A percentile compares a stretch with the other conserved stretches of the same genome.
These are phyloP conservation scores for Mortierella hygrophila DNA, from an alignment of 192 early-diverging fungal genomes.

Conservation along the genomic window DNA sequence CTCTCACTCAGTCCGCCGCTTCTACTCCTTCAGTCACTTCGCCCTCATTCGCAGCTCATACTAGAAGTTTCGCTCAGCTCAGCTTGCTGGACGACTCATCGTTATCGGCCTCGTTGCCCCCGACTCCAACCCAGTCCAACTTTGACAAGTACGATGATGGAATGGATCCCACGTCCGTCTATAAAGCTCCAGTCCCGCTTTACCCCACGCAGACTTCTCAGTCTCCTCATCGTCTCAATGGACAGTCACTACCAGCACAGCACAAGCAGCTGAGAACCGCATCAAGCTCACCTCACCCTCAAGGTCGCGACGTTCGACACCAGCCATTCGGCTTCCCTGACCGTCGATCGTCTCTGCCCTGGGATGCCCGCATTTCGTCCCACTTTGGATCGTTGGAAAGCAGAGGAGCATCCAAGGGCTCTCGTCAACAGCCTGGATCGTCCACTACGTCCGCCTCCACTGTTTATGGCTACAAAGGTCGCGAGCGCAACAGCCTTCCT, in stretches of 20 bases:
- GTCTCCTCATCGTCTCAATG: background rate
- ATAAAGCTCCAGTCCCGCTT: background rate
- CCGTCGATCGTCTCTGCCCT: slow-evolving; percentile 29
- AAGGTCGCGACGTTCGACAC: background rate
- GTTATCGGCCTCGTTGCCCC: slow-evolving; percentile 1
- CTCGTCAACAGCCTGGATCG: background rate
- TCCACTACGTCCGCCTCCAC: background rate
- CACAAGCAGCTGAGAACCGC: slow-evolving; percentile 17
- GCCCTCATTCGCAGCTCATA: background rate
- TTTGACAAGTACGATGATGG: background rate
- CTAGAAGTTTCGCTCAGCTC: slow-evolving; percentile 4
- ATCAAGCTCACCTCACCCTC: background rate
- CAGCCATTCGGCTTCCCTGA: background rate
- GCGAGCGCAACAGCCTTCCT: background rate
- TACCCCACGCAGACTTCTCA: background rate
- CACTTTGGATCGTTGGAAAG: background rate
- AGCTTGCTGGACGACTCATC: slow-evolving; percentile 10
- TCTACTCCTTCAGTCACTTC: slow-evolving; percentile 12
- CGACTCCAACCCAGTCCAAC: slow-evolving; percentile 6
- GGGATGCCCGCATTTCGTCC: slow-evolving; percentile 17
- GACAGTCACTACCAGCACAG: background rate
- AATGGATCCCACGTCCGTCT: background rate
- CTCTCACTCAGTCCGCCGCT: slow-evolving; percentile 12
- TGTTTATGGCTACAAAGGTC: background rate
- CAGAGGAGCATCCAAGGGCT: background rate